phyloP scores from a whole-genome alignment of 768 basidiomycete genomes.

The Sarcodon aspratus region DNA sequence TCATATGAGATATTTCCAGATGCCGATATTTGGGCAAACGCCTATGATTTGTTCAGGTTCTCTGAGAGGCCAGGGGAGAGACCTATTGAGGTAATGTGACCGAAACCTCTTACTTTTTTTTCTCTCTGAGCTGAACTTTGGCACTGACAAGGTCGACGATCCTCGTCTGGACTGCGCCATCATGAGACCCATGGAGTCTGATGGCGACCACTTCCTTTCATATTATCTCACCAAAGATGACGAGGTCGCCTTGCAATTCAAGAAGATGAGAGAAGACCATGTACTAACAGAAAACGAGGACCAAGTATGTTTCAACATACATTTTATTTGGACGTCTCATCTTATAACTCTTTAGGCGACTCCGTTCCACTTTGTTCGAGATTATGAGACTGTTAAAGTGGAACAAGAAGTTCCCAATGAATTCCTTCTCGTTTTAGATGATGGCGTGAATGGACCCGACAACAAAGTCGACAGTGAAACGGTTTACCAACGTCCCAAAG shows the following conservation, averaged over 20 bases:
- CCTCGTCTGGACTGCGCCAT: constrained; percentile 79
- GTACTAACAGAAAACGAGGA: constrained; percentile 43
- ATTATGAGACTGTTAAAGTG: constrained; percentile 81
- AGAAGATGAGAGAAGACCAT: constrained; percentile 39
- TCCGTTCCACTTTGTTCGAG: constrained; percentile 65
- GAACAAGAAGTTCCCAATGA: constrained; percentile 83
- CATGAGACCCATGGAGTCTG: constrained; percentile 78
- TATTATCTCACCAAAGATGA: constrained; percentile 78
- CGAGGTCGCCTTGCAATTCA: constrained; percentile 55
- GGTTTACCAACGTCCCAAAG: constrained; percentile 30
- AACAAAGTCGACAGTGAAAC: constrained; percentile 9
- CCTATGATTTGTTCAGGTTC: constrained; percentile 80
- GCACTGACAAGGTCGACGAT: constrained; percentile 46
- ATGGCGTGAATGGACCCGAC: constrained; percentile 22
- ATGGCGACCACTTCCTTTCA: constrained; percentile 79
- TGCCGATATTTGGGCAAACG: constrained; percentile 79
- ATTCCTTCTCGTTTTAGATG: constrained; percentile 64
- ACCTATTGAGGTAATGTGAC: constrained; percentile 38
- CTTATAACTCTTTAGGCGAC: constrained; percentile 35
- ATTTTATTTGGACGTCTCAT: not conserved
- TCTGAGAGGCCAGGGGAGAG: constrained; percentile 81
- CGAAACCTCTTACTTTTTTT: constrained; percentile 10
- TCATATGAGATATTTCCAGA: constrained; percentile 81
- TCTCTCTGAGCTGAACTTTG: not conserved
- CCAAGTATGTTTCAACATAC: not conserved